Base-by-base conservation (phyloP, 169 alveolate genomes). In the Plasmodium ovale region DNA sequence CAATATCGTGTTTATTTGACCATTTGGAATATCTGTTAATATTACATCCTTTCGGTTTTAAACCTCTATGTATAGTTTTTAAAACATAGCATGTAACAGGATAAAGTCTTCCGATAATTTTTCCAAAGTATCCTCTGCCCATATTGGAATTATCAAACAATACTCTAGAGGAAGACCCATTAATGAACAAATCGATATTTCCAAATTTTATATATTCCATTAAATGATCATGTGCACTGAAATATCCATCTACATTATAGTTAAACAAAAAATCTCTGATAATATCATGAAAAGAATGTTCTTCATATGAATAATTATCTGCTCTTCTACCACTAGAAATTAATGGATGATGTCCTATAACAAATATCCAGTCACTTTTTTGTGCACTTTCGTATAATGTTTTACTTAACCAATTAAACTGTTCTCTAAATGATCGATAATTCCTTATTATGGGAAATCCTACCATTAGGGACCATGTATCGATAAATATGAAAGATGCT, bases 311-410 rank as follows among this genome's bases (percentile, higher is more conserved):
- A 51, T 51, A 82, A 56, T 51, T 82, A 65, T 82, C 84, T 10
- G 90, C 23, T 59, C 90, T 54, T 82, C 90, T 82, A 7, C 90
- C 90, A 67, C 90, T 82, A 31, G 90, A 82, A 49, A 82, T 51
- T 53, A 82, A 71, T 49, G 90, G 90, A 65, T 82, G 90, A 65
- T 82, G 90, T 0, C 90, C 90, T 23, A 82, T 23, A 19, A 82
- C 90, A 59, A 82, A 82, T 35, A 82, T 82, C 90, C 90, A 82
- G 58, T 82, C 90, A 67, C 90, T 82, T 33, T 67, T 53, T 42
- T 82, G 23, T 31, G 90, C 84, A 49, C 90, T 82, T n/a, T 82
- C 90, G 35, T 53, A 82, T 54, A 82, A 82, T 29, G 84, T 68
- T 25, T 65, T 82, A 82, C 71, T 65, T 54, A 82, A 58, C 90